Conservation (phyloP, 257 asterid genomes). For the Solanum clarkiae region DNA sequence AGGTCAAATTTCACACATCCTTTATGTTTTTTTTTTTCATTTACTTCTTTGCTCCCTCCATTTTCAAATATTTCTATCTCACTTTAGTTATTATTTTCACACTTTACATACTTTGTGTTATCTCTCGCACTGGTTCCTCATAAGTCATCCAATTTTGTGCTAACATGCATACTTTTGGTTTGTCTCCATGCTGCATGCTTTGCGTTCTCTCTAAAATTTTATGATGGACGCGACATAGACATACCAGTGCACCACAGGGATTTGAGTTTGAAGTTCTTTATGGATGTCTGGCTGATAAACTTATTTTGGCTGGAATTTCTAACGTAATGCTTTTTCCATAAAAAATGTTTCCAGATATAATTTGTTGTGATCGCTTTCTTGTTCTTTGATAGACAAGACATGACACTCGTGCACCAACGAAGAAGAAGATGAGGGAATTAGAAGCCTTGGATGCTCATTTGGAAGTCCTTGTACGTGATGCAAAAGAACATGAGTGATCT, state of each 20-base stretch:
- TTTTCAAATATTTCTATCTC: background rate
- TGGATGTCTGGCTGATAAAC: background rate
- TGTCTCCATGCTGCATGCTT: background rate
- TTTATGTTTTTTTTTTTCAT: background rate
- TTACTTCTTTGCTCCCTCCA: background rate
- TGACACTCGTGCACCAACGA: conserved; percentile 96
- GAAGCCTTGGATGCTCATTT: conserved; percentile 53
- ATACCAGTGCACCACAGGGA: background rate
- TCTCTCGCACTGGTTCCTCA: background rate
- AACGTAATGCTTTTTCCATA: background rate
- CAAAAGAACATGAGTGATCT: conserved; percentile 35
- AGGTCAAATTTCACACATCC: background rate
- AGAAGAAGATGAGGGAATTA: conserved; percentile 65
- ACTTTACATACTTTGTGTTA: background rate
- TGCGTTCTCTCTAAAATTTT: background rate
- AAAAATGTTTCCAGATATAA: background rate
- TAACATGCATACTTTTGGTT: background rate
- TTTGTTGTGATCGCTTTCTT: background rate
- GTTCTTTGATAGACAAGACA: conserved; percentile 67
- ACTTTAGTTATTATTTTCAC: background rate
- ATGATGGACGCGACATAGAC: background rate
- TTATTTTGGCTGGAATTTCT: background rate
- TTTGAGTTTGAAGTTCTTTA: background rate
- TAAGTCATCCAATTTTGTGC: background rate
- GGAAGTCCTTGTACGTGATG: conserved; percentile 39